Conservation (phyloP, 257 asterid species). For the Scutellaria galericulata region DNA sequence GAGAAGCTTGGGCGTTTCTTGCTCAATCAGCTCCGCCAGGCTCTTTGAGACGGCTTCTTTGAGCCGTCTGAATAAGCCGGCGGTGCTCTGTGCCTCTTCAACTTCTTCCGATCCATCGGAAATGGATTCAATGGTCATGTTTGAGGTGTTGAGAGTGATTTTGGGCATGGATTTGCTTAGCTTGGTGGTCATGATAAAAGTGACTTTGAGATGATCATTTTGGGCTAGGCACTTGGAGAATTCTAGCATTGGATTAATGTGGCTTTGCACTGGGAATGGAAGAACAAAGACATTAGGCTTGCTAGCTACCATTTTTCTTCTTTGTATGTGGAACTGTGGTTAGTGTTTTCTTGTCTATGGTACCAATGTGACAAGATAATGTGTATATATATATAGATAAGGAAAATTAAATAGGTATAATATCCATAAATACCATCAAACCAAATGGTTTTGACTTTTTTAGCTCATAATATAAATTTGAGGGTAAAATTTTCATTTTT, state of each 20-base stretch:
- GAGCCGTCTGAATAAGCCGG: conserved; percentile 26
- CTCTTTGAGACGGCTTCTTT: conserved; percentile 17
- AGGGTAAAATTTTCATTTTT: no score
- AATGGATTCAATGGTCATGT: conserved; percentile 36
- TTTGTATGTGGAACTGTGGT: no score
- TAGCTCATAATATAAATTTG: no score
- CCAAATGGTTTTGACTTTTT: no score
- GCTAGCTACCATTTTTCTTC: neutral
- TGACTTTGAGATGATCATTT: conserved; percentile 37
- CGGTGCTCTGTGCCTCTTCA: neutral
- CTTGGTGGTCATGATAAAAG: conserved; percentile 40
- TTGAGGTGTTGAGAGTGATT: conserved; percentile 15
- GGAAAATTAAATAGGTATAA: no score
- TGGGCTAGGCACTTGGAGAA: conserved; percentile 54
- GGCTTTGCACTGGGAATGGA: conserved; percentile 60
- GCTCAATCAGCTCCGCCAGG: conserved; percentile 33
- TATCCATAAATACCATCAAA: no score
- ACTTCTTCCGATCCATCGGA: conserved; percentile 33
- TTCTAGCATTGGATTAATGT: conserved; percentile 56
- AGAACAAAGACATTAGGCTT: conserved; percentile 45
- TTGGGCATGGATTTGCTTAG: conserved; percentile 20
- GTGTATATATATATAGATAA: no score
- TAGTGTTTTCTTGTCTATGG: no score
- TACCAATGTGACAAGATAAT: no score
- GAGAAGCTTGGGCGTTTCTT: conserved; percentile 13